phyloP scores from a whole-genome alignment of 2,329 filamentous ascomycete genomes.

The Ascochyta koolunga region DNA sequence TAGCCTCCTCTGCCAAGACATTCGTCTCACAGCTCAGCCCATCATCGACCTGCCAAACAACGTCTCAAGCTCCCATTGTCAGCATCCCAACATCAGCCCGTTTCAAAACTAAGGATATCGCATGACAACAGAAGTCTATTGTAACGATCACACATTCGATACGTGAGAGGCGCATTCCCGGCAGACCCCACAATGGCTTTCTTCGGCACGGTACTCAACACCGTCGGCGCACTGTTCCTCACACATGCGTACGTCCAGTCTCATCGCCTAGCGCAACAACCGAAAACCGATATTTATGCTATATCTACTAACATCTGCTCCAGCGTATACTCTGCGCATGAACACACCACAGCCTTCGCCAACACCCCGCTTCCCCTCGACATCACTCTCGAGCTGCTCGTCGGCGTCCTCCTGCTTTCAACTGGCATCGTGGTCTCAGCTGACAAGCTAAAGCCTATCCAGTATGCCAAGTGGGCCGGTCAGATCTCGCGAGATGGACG shows the following conservation, averaged over 20 bases:
- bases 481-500: constrained; percentile 80
- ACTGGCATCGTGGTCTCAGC: constrained; percentile 81
- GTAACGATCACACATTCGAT: not conserved
- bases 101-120: not conserved
- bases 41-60: not conserved
- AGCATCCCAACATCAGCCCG: not conserved
- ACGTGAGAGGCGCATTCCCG: not conserved
- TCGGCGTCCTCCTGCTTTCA: constrained; percentile 80
- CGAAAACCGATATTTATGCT: not conserved
- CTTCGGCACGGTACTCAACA: constrained; percentile 72
- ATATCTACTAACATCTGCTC: constrained; percentile 28
- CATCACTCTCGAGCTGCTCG: constrained; percentile 83
- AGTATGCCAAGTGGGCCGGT: constrained; percentile 81
- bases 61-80: not conserved
- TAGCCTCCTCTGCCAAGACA: constrained; percentile 10
- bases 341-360: constrained; percentile 77
- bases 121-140: not conserved
- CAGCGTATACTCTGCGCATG: constrained; percentile 95
- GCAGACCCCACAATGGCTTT: constrained; percentile 64
- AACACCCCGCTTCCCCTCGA: constrained; percentile 72
- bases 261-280: not conserved
- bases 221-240: constrained; percentile 77
- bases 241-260: constrained; percentile 76
- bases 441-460: constrained; percentile 80
- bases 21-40: constrained; percentile 2